Base-by-base conservation (phyloP, 495 filamentous ascomycete species). In the Astrothelium macrocarpum region DNA sequence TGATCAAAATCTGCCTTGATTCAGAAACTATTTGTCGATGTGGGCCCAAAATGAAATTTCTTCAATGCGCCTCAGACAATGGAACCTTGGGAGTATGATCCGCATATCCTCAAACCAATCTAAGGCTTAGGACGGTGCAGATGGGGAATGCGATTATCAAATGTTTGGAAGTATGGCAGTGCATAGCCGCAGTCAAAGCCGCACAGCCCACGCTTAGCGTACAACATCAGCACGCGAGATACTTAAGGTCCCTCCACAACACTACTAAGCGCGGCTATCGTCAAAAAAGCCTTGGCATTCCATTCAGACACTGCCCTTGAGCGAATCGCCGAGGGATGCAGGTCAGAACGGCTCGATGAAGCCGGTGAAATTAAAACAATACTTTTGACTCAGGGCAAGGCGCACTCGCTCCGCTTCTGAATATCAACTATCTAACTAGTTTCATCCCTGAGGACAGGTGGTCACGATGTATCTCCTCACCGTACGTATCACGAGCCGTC, bases 401-500 rank as follows among this genome's bases (percentile, higher is more conserved):
- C 49, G 29, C 16, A 56, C 49, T 56, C 25, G n/a, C 49, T 29
- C 9, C 7, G 29, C 3, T 49, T 49, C 18, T 25, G 10, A 56
- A 2, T 20, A 4, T 25, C 7, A 9, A 29, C 16, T 29, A 56
- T 56, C 49, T 56, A 10, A 56, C 49, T 28, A 56, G 49, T 56
- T 56, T 56, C 49, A 56, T 56, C 49, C 49, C 49, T 56, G 49
- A 56, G 20, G 49, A 56, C 16, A 56, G 20, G 20, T 56, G 49
- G 25, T 56, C 49, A 56, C 49, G 49, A 56, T 56, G 23, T 29
- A 56, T 10, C 23, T 56, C n/a, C 7, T 56, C 49, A 56, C 23
- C 45, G 25, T 26, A 42, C 11, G 10, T 32, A 28, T 65, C 32
- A 14, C 20, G 31, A 0, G 78, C 75, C 11, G 81, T 80, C 85